Evolutionary conservation across 2,329 filamentous ascomycete species (phyloP).

Genomic region (Xylogone sp.): DNA sequence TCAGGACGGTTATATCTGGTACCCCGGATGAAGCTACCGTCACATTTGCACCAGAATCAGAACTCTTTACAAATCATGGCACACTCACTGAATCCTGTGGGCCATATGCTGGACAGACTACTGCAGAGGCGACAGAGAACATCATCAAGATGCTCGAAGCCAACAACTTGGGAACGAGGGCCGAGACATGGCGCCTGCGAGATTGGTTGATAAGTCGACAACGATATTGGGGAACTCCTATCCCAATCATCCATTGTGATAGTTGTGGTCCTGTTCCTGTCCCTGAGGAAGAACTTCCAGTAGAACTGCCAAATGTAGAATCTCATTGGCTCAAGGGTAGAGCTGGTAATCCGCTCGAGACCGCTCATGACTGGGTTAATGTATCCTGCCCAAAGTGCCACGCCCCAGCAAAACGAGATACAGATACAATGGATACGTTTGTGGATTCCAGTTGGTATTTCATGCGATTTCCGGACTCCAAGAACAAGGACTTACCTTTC

Average conservation of each 20-base stretch:
- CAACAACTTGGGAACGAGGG: conserved; percentile 53
- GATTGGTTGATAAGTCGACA: conserved; percentile 94
- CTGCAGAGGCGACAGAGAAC: conserved; percentile 55
- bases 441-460: conserved; percentile 96
- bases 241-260: conserved; percentile 80
- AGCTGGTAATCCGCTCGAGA: conserved; percentile 73
- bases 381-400: conserved; percentile 72
- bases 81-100: conserved; percentile 64
- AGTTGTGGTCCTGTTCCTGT: conserved; percentile 78
- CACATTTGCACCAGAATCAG: conserved; percentile 31
- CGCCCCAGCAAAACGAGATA: conserved; percentile 71
- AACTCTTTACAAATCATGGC: conserved; percentile 63
- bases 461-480: conserved; percentile 71
- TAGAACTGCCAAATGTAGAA: conserved; percentile 67
- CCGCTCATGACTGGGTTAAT: conserved; percentile 69
- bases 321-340: conserved; percentile 65
- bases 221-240: conserved; percentile 87
- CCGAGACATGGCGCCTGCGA: conserved; percentile 73
- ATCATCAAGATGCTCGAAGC: conserved; percentile 55
- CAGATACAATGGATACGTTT: conserved; percentile 95
- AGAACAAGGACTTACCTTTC: conserved; percentile 60
- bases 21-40: conserved; percentile 43
- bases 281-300: conserved; percentile 70
- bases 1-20: conserved; percentile 56
- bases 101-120: conserved; percentile 59